These are phyloP conservation scores for Cerrena zonata DNA, from an alignment of 1,284 basidiomycete genomes.

Conservation along the genomic window DNA sequence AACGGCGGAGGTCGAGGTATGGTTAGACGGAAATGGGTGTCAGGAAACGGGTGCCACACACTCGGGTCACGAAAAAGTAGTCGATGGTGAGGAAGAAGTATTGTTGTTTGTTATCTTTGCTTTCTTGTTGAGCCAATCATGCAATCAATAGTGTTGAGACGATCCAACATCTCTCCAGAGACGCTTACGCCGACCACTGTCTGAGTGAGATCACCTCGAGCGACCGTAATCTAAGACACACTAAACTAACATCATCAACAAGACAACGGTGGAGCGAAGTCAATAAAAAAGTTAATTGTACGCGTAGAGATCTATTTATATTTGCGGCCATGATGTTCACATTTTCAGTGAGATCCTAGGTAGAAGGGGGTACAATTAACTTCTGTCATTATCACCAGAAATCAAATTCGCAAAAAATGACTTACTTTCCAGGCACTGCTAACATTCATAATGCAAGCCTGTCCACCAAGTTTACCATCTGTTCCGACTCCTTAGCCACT, in stretches of 20 bases:
- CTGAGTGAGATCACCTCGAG: conserved; percentile 87
- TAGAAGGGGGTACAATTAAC: too few species aligned
- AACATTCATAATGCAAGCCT: conserved; percentile 84
- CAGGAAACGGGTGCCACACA: too few species aligned
- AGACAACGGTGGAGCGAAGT: conserved; percentile 8
- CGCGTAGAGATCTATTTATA: conserved; percentile 39
- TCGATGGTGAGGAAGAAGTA: too few species aligned
- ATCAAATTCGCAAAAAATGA: too few species aligned
- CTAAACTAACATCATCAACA: conserved; percentile 15
- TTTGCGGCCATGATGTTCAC: conserved; percentile 86
- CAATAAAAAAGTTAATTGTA: background rate
- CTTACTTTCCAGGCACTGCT: conserved; percentile 97
- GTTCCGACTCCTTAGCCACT: conserved; percentile 89
- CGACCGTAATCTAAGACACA: conserved; percentile 73
- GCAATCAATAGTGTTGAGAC: conserved; percentile 91
- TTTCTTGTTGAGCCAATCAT: too few species aligned
- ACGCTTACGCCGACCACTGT: conserved; percentile 92
- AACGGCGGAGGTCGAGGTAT: too few species aligned
- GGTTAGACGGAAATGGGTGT: too few species aligned
- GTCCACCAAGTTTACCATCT: conserved; percentile 74
- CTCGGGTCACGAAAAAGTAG: too few species aligned
- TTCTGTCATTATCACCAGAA: too few species aligned
- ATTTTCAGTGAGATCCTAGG: conserved; percentile 82
- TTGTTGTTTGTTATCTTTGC: too few species aligned
- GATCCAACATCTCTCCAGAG: conserved; percentile 89